Evolutionary conservation across 176 grass and related monocot species (phyloP).

Genomic region (Pontederia crassipes): DNA sequence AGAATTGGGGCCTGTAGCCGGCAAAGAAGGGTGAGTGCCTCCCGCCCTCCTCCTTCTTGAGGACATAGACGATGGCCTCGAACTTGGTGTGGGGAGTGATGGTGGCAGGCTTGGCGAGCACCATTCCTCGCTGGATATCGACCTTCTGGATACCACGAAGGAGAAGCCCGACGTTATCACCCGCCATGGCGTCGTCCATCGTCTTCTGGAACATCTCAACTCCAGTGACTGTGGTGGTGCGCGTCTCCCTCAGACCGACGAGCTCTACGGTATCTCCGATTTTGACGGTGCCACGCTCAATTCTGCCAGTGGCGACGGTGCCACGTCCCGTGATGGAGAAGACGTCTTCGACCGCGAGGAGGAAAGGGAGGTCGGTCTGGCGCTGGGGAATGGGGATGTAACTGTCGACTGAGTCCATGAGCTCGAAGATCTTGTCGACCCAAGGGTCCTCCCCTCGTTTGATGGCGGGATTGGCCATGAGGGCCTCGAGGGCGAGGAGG

Average conservation of each 20-base stretch:
- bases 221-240: conserved; percentile 11
- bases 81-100: conserved; percentile 18
- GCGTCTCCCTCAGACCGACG: conserved; percentile 11
- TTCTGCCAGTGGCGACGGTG: conserved; percentile 7
- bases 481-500: conserved; percentile 14
- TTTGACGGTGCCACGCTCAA: conserved; percentile 12
- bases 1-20: conserved; percentile 12
- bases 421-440: conserved; percentile 14
- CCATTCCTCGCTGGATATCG: conserved; percentile 17
- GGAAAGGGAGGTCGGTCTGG: conserved; percentile 13
- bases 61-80: conserved; percentile 3
- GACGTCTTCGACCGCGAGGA: conserved; percentile 7
- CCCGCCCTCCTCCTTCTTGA: conserved; percentile 15
- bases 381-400: conserved; percentile 17
- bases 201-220: conserved; percentile 21
- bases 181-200: conserved; percentile 7
- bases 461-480: conserved; percentile 14
- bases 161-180: conserved; percentile 14
- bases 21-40: conserved; percentile 12
- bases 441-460: conserved; percentile 6
- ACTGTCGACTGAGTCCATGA: conserved; percentile 10
- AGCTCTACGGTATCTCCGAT: conserved; percentile 2
- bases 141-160: conserved; percentile 12
- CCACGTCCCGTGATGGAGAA: conserved; percentile 17
- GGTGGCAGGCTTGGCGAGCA: conserved; percentile 16